Base-by-base conservation (phyloP, 306 rosid species). In the Gastrolobium villosum region DNA sequence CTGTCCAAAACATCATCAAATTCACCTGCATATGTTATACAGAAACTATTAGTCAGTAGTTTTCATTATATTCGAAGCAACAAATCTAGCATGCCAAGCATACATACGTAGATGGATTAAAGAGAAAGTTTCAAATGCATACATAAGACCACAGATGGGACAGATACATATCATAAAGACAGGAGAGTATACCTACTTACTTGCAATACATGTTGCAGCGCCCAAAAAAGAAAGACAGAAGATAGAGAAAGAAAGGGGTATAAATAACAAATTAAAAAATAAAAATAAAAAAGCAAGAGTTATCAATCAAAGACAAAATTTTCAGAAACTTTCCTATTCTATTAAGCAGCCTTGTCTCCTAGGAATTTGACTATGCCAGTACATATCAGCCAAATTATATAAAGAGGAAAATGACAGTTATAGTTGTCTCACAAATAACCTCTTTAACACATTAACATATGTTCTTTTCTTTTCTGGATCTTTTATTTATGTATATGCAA, bases 1-100 rank as follows among this genome's bases (percentile, higher is more conserved):
- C 78, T 87, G 70, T 91, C 96, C 86, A 95, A 85, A 79, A 93
- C 57, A 79, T 93, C 98, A 74, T 91, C 93, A 81, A 95, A 95
- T 81, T 95, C 99, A 74, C 97, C 99, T 93, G 90, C 82, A 87
- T 59, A 68, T 66, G 69, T 62, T 57, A 77, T 76, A 56, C 26
- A 76, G 40, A 55, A 83, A 75, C 46, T 15, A 53, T 60, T 64
- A 64, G 49, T 56, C 28, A 7, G 59, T 39, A 59, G 64, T 14
- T 32, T 63, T 61, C 54, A 37, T 14, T 43, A 62, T 39, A 37
- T 80, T 10, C 13, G 60, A 88, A 54, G 50, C 30, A 66, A 34
- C 31, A 34, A 65, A 40, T 20, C 67, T 63, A 63, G 39, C 57
- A 40, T 10, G 20, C 64, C 32, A 44, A 74, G 20, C 56, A 52